Conservation (phyloP, 2,329 filamentous ascomycete species). For the Calonectria hawksworthii region DNA sequence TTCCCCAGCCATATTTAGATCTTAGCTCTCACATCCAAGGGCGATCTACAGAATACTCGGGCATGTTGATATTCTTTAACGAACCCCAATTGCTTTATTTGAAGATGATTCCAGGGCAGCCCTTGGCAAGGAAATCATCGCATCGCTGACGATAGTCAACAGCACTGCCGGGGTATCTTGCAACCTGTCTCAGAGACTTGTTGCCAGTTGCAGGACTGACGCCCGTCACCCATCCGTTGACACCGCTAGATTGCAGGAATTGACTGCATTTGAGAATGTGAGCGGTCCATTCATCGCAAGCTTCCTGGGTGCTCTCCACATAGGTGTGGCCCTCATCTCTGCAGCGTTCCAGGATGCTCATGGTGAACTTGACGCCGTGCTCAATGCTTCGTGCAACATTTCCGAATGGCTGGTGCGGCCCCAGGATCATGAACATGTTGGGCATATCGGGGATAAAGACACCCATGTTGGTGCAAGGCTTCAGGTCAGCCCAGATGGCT, state of each 20-base stretch:
- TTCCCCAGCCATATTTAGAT: background rate
- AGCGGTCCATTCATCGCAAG: constrained; percentile 45
- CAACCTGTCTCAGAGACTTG: constrained; percentile 58
- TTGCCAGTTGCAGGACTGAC: constrained; percentile 66
- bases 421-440: constrained; percentile 43
- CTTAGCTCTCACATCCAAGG: background rate
- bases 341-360: constrained; percentile 32
- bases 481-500: constrained; percentile 38
- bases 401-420: constrained; percentile 36
- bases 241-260: constrained; percentile 53
- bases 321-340: constrained; percentile 27
- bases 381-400: constrained; percentile 39
- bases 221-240: constrained; percentile 68
- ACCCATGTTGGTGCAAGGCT: constrained; percentile 27
- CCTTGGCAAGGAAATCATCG: constrained; percentile 9
- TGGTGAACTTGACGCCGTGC: constrained; percentile 10
- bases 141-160: constrained; percentile 34
- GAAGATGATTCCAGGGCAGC: background rate
- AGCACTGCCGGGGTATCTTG: constrained; percentile 30
- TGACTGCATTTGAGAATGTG: constrained; percentile 61
- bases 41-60: too few relatives aligned
- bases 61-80: background rate
- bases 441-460: constrained; percentile 34
- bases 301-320: constrained; percentile 25
- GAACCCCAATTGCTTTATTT: background rate